Conservation (phyloP, 225 moss, liverwort and hornwort species). For the Bryoerythrophyllum caledonicum region DNA sequence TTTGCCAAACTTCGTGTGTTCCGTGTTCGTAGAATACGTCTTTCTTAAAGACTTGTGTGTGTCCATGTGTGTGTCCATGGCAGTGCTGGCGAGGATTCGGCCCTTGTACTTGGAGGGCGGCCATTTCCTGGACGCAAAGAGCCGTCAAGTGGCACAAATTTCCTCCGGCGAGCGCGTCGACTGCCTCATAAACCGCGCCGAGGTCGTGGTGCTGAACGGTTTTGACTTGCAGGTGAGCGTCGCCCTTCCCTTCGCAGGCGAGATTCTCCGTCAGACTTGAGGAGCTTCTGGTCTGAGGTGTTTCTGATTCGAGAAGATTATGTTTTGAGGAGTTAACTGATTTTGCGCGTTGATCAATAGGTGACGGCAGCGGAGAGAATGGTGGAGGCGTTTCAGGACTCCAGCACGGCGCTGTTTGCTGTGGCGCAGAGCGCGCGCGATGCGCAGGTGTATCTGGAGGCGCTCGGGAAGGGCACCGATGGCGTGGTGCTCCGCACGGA, state of each 20-base stretch:
- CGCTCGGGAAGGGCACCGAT: slow-evolving; percentile 80
- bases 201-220: slow-evolving; percentile 80
- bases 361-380: slow-evolving; percentile 73
- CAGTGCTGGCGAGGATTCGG: slow-evolving; percentile 69
- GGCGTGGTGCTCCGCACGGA: slow-evolving; percentile 83
- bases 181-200: slow-evolving; percentile 62
- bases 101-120: slow-evolving; percentile 55
- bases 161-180: slow-evolving; percentile 67
- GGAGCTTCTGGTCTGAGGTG: neutral
- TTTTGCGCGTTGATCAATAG: slow-evolving; percentile 30
- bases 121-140: slow-evolving; percentile 58
- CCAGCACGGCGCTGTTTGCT: slow-evolving; percentile 64
- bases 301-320: neutral
- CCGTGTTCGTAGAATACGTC: no score
- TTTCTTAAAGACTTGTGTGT: neutral
- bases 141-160: slow-evolving; percentile 57
- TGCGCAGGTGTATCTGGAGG: slow-evolving; percentile 85
- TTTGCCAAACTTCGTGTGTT: no score
- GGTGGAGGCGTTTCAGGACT: slow-evolving; percentile 80
- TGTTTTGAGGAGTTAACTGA: neutral
- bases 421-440: slow-evolving; percentile 62
- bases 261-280: no score
- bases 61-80: slow-evolving; percentile 7
- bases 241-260: neutral
- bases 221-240: slow-evolving; percentile 72